Conservation (phyloP, 139 green algal species). For the Choricystis sp. region DNA sequence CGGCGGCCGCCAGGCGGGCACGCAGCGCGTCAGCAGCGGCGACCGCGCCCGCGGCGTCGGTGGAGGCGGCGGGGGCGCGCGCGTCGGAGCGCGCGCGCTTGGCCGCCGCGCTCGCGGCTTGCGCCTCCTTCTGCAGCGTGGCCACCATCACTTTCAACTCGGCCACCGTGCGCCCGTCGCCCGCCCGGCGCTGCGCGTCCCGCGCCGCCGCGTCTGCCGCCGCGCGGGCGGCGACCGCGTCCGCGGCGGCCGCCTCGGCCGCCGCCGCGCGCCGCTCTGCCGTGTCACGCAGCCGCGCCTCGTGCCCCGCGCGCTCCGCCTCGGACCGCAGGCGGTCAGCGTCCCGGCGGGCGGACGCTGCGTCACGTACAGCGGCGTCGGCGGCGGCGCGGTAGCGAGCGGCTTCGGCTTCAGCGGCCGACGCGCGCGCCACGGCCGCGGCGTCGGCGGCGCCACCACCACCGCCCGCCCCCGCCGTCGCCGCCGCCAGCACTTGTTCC, state of each 20-base stretch:
- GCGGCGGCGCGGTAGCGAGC: neutral
- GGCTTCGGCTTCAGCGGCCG: neutral
- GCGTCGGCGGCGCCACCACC: no score
- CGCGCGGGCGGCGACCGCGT: no score
- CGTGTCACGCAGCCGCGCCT: neutral
- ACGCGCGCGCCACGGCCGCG: neutral
- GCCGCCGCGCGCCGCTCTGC: neutral
- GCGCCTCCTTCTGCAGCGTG: neutral
- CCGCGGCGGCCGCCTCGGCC: neutral
- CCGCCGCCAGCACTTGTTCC: no score
- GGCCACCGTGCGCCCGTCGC: neutral
- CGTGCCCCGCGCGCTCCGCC: neutral
- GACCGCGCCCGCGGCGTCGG: neutral
- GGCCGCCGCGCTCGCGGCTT: constrained; percentile 3
- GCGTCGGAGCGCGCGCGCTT: neutral
- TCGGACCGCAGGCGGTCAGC: neutral
- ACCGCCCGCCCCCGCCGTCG: no score
- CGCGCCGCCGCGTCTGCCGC: no score
- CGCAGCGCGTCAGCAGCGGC: neutral
- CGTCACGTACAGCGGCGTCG: neutral
- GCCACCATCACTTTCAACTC: constrained; percentile 15
- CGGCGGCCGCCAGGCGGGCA: neutral
- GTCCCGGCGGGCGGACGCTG: neutral
- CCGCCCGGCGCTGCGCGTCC: neutral
- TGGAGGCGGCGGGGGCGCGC: no score